Evolutionary conservation across 306 rosid species (phyloP).

Genomic region (Myrica gale): DNA sequence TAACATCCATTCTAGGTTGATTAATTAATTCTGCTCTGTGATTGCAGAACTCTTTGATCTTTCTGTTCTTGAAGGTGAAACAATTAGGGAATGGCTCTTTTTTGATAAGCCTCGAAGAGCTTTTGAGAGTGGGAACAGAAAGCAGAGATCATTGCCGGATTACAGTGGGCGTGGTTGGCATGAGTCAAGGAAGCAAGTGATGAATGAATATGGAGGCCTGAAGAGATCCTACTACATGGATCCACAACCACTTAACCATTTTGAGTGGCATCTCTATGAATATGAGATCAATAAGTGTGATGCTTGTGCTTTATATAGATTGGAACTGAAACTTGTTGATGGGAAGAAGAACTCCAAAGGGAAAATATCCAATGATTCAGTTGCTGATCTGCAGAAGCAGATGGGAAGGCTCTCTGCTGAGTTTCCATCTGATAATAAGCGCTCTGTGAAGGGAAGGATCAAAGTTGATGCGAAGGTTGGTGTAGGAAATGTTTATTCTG

Average conservation of each 20-base stretch:
- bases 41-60: slow-evolving; percentile 88
- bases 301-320: slow-evolving; percentile 82
- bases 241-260: slow-evolving; percentile 85
- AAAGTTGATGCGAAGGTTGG: slow-evolving; percentile 63
- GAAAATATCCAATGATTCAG: slow-evolving; percentile 67
- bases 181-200: slow-evolving; percentile 98
- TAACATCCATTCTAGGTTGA: slow-evolving; percentile 11
- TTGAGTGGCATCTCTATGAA: slow-evolving; percentile 98
- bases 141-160: slow-evolving; percentile 98
- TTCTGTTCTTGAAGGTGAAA: slow-evolving; percentile 81
- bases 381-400: slow-evolving; percentile 97
- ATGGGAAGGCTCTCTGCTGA: slow-evolving; percentile 98
- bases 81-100: slow-evolving; percentile 97
- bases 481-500: slow-evolving; percentile 54
- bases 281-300: slow-evolving; percentile 95
- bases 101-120: slow-evolving; percentile 98
- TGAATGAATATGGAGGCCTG: slow-evolving; percentile 89
- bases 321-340: slow-evolving; percentile 90
- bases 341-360: slow-evolving; percentile 87
- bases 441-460: slow-evolving; percentile 69
- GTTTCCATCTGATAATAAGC: slow-evolving; percentile 76
- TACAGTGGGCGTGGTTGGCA: slow-evolving; percentile 99
- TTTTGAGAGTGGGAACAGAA: slow-evolving; percentile 97
- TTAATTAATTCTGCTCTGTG: slow-evolving; percentile 20
- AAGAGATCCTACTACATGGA: slow-evolving; percentile 99